These are phyloP conservation scores for Pythium periplocum DNA, from an alignment of 352 stramenopile genomes.

Conservation along the genomic window DNA sequence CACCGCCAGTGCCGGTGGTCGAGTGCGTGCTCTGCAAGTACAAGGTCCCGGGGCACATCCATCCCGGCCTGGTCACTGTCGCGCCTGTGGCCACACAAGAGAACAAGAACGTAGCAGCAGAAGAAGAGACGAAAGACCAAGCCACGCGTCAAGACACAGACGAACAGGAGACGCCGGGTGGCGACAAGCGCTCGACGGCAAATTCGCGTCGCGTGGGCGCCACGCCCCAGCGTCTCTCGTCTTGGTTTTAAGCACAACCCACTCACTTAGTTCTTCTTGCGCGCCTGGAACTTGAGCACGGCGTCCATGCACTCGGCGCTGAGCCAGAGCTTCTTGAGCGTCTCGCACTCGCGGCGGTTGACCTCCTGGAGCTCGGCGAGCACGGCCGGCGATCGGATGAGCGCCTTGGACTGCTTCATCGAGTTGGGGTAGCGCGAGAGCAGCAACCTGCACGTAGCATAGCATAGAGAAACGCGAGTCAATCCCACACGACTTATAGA, in stretches of 20 bases:
- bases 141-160: not conserved
- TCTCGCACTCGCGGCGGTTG: conserved; percentile 52
- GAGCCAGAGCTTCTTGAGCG: conserved; percentile 73
- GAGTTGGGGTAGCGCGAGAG: conserved; percentile 60
- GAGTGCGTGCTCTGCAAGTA: conserved; percentile 21
- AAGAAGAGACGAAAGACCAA: not conserved
- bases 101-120: conserved; percentile 1
- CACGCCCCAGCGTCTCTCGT: conserved; percentile 14
- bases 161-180: not conserved
- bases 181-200: too few species aligned
- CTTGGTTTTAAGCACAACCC: conserved; percentile 18
- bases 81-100: not conserved
- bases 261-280: conserved; percentile 34
- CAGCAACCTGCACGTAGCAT: conserved; percentile 25
- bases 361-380: conserved; percentile 51
- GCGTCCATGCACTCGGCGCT: conserved; percentile 69
- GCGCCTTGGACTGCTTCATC: conserved; percentile 55
- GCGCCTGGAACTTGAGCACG: conserved; percentile 70
- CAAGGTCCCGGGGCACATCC: conserved; percentile 17
- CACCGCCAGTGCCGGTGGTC: not conserved
- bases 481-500: not conserved
- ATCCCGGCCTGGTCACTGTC: conserved; percentile 10
- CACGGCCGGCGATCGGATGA: conserved; percentile 40
- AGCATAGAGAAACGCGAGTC: not conserved
- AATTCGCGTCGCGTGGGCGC: too few species aligned